A percentile compares a stretch with the other conserved stretches of the same genome.
phyloP scores from a whole-genome alignment of 1,284 basidiomycete species.

The Marasmius oreades region DNA sequence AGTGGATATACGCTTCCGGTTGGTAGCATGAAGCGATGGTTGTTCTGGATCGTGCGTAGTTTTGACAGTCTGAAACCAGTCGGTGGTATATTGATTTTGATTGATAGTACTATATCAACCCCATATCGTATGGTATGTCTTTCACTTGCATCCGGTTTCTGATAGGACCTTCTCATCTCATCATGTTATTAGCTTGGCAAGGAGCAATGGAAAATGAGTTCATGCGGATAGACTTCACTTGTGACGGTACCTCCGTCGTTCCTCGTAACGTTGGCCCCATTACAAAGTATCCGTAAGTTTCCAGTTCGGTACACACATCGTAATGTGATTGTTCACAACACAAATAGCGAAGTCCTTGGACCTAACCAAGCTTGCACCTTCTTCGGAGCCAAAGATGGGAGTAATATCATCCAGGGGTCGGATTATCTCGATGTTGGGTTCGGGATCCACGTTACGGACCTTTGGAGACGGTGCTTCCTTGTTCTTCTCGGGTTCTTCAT shows the following conservation, averaged over 20 bases:
- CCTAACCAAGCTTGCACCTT: slow-evolving; percentile 70
- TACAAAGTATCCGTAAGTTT: slow-evolving; percentile 62
- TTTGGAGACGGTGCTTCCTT: slow-evolving; percentile 60
- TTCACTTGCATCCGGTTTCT: background rate
- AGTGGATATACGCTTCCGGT: slow-evolving; percentile 74
- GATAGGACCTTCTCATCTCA: slow-evolving; percentile 1
- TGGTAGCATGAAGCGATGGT: slow-evolving; percentile 80
- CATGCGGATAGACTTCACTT: slow-evolving; percentile 62
- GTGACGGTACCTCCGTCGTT: slow-evolving; percentile 66
- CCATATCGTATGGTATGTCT: slow-evolving; percentile 64
- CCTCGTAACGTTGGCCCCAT: slow-evolving; percentile 67
- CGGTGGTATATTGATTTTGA: too few species aligned
- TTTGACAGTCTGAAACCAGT: too few species aligned
- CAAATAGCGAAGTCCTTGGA: slow-evolving; percentile 42
- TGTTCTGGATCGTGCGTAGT: slow-evolving; percentile 82
- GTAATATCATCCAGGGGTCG: slow-evolving; percentile 44
- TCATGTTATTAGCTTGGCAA: slow-evolving; percentile 51
- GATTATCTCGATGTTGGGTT: slow-evolving; percentile 60
- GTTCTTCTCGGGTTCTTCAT: slow-evolving; percentile 62
- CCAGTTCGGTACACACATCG: background rate
- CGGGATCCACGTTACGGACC: slow-evolving; percentile 44
- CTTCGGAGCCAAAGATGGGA: slow-evolving; percentile 52
- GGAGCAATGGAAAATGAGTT: slow-evolving; percentile 85
- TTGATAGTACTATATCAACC: slow-evolving; percentile 70
- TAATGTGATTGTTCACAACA: background rate